Base-by-base conservation (phyloP, 164 flowering plant species). In the Nymphaea colorata region DNA sequence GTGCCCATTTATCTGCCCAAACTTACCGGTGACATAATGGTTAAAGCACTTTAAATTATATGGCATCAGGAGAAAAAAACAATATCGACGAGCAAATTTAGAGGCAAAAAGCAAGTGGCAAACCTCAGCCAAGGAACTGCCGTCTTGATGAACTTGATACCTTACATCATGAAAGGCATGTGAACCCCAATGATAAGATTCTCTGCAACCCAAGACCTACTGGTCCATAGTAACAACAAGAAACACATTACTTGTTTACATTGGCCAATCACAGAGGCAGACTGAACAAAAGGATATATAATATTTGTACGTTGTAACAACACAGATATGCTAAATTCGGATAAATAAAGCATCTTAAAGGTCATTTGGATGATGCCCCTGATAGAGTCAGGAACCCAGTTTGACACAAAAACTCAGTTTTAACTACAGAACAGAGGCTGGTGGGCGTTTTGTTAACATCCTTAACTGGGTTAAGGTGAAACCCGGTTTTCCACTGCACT, bases 71-170 rank as follows among this genome's bases (percentile, higher is more conserved):
- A 62, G 66, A 41, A 57, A 67, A 66, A 6, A 66, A 69, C 67
- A 72, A 45, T 4, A 8, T 55, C 16, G 12, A 55, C 10, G 16
- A 55, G 59, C 59, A 10, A 55, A 55, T 55, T 55, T 16, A 55
- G 59, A 10, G 16, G 36, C 12, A 70, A 66, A 25, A 25, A 25
- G 36, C 36, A 16, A 6, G 44, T 41, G 12, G 63, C 70, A 61
- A 51, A 89, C 96, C 96, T 90, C 93, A 68, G 77, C 80, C 43
- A 78, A 11, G 64, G 96, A 79, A 75, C 83, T 85, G 72, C 80
- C 84, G 66, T 78, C 84, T 59, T 84, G 81, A 75, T 91, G 89
- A 74, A 81, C 71, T 67, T 83, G 87, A 72, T 71, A 83, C 45
- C 82, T 78, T 7, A 68, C 18, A 63, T 74, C 77, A 75, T 71